These are phyloP conservation scores for Anacardium occidentale DNA, from an alignment of 345 rosid species.

Conservation along the genomic window DNA sequence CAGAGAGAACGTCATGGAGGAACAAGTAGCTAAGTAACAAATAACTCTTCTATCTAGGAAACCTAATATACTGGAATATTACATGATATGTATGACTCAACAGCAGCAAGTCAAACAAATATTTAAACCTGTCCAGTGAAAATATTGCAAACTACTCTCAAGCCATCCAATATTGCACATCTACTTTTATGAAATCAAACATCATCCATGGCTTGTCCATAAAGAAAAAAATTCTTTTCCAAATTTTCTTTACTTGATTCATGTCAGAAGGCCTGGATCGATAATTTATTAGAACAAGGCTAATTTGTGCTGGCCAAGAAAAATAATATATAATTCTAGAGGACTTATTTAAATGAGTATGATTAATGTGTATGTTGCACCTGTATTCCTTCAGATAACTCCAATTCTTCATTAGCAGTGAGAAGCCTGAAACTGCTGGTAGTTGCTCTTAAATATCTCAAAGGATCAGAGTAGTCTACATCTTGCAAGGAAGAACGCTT, in stretches of 20 bases:
- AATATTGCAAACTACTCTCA: background rate
- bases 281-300: background rate
- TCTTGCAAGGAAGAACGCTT: conserved; percentile 58
- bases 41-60: conserved; percentile 3
- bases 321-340: background rate
- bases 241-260: background rate
- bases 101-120: background rate
- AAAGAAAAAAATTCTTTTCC: background rate
- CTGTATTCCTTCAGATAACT: conserved; percentile 91
- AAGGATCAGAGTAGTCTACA: conserved; percentile 73
- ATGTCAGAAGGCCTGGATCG: background rate
- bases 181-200: background rate
- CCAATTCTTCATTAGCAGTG: conserved; percentile 71
- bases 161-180: background rate
- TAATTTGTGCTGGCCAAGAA: background rate
- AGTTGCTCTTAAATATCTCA: conserved; percentile 72
- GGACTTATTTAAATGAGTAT: background rate
- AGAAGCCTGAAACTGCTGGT: conserved; percentile 73
- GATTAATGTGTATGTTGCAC: conserved; percentile 32
- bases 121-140: background rate
- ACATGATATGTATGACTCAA: background rate
- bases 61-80: background rate
- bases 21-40: background rate
- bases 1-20: background rate
- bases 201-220: background rate